Evolutionary conservation across 2,329 filamentous ascomycete species (phyloP).

Genomic region (Fonsecaea pugnacius): DNA sequence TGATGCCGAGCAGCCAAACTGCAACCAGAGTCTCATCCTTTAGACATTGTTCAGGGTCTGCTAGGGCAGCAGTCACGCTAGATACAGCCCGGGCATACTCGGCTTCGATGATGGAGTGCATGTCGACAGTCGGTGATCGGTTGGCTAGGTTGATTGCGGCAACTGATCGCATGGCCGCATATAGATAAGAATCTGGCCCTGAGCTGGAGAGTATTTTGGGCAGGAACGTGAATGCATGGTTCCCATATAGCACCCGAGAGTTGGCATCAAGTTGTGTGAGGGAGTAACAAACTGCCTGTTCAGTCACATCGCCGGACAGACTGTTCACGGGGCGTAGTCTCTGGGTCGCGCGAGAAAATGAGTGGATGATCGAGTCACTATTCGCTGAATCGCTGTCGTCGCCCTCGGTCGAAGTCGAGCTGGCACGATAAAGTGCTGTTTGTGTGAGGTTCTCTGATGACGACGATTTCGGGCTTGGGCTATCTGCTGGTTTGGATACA

Average conservation of each 20-base stretch:
- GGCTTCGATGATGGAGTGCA: conserved; percentile 21
- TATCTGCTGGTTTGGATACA: conserved; percentile 5
- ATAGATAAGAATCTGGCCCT: conserved; percentile 24
- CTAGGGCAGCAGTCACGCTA: conserved; percentile 23
- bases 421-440: neutral
- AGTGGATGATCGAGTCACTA: conserved; percentile 18
- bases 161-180: conserved; percentile 29
- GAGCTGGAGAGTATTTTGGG: conserved; percentile 22
- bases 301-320: conserved; percentile 17
- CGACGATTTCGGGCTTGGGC: conserved; percentile 4
- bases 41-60: conserved; percentile 25
- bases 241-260: conserved; percentile 29
- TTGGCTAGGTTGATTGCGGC: conserved; percentile 29
- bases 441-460: conserved; percentile 20
- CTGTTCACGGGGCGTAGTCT: conserved; percentile 3
- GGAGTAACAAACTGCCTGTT: conserved; percentile 30
- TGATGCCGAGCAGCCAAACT: conserved; percentile 27
- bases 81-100: conserved; percentile 28
- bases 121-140: conserved; percentile 28
- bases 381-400: conserved; percentile 21
- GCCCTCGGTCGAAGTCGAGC: conserved; percentile 17
- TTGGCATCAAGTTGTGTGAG: conserved; percentile 27
- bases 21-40: conserved; percentile 30
- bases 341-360: neutral
- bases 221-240: conserved; percentile 25